Evolutionary conservation across 371 early-diverging fungal species (phyloP), one percentile per base, ranked within the genome.

Genomic region (Dipsacomyces acuminosporus): DNA sequence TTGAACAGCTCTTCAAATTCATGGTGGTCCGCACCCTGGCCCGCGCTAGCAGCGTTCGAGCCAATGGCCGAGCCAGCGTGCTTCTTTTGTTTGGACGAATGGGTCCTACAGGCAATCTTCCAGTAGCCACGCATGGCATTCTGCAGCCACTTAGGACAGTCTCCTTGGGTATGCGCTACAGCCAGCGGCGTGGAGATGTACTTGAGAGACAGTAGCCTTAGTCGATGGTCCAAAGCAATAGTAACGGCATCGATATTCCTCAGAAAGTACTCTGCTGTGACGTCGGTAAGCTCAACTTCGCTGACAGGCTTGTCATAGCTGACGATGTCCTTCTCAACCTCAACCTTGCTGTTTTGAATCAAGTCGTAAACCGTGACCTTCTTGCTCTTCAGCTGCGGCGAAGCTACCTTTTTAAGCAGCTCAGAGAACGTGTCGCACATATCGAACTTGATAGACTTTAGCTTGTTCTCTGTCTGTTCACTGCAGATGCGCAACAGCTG

Each of bases 51-150:
- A 19, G 3, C 7, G 34, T 9, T 13, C 15, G 54, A 14, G n/a
- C 54, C 21, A 4, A 51, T 44, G 25, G 66, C 56, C 5, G 56
- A 48, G 7, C 30, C 30, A 5, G 30, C 30, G 30, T 30, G 30
- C 30, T 11, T 30, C 11, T 30, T 30, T 11, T 30, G 30, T 30
- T 11, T 5, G 7, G 30, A 30, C 30, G 30, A 30, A 11, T 30
- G 30, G 5, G 30, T 5, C 11, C 11, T 30, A 11, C 66, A 66
- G 1, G 54, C 57, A n/a, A 66, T 61, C 25, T 56, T 56, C 66
- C 66, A 66, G 57, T 66, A 66, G 6, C 66, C 66, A 11, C 66
- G 61, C 66, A 66, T 66, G 6, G 66, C 56, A 24, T 66, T 66
- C 54, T 56, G 57, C 45, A 66, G 45, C 66, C 66, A 66, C 57